Base-by-base conservation (phyloP, 2,329 filamentous ascomycete genomes). In the Samsoniella hepiali region DNA sequence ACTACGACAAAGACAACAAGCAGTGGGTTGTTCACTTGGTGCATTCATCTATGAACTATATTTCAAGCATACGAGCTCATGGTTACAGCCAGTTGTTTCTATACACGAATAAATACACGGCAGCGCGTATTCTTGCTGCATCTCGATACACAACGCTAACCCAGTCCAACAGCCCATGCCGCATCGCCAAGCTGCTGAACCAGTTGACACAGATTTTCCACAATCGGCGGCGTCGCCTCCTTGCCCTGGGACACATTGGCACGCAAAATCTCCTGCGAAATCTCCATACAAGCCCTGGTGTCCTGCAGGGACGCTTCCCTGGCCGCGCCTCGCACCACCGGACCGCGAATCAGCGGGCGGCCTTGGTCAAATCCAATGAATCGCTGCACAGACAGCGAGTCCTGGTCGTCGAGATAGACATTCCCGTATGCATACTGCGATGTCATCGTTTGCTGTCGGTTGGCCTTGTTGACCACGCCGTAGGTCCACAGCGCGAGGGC, bases 401-500 rank as follows among this genome's bases (percentile, higher is more conserved):
- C 82, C 1, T 80, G 73, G 1, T 80, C 82, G 60, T 90, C 88
- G 0, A 90, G 76, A 67, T 83, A 81, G 0, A 87, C 75, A 3
- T 73, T 68, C 34, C 79, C 73, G 51, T 67, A 75, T 57, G 61
- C 66, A 61, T 74, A 75, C n/a, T 76, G 75, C 29, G 71, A 63
- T 3, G 70, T 63, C 13, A 71, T 58, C 66, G 70, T 71, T 67
- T 76, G 67, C 72, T 69, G 70, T 9, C 69, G 68, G 56, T 69
- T 71, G 15, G 82, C 79, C 65, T 77, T 74, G 27, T 76, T 79
- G 6, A 88, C 78, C 0, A 91, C 83, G 0, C 88, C 87, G 67
- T 88, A 90, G 0, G 84, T 83, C 90, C 90, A 92, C 47, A 91
- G 76, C 0, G 85, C 84, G 5, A 92, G 77, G 13, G 83, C 81